These are phyloP conservation scores for Globisporangium barbulae DNA, from an alignment of 352 stramenopile genomes.

Conservation along the genomic window DNA sequence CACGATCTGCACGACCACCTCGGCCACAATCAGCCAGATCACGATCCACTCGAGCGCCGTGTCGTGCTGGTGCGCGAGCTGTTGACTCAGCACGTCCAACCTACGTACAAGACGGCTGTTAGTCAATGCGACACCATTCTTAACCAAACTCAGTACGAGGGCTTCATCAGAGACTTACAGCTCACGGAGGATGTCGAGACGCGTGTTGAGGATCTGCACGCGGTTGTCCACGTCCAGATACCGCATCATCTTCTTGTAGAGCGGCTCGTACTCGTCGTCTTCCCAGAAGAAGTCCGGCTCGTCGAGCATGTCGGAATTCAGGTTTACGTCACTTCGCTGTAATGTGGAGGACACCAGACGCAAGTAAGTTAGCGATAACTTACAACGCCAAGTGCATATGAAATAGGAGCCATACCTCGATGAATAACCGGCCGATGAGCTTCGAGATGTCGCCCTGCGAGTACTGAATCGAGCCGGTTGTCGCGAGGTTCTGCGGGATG, in stretches of 20 bases:
- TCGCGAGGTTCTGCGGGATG: conserved; percentile 87
- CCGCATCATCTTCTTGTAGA: conserved; percentile 90
- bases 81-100: conserved; percentile 90
- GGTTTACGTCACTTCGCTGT: conserved; percentile 90
- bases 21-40: conserved; percentile 91
- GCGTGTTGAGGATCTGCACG: conserved; percentile 92
- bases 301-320: conserved; percentile 94
- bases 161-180: conserved; percentile 46
- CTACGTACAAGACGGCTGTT: conserved; percentile 21
- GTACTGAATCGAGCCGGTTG: conserved; percentile 88
- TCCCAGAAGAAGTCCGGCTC: conserved; percentile 95
- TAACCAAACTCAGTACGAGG: neutral
- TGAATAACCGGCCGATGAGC: conserved; percentile 89
- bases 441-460: conserved; percentile 90
- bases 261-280: conserved; percentile 89
- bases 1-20: conserved; percentile 87
- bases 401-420: conserved; percentile 40
- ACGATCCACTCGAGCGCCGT: conserved; percentile 93
- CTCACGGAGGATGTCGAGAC: conserved; percentile 91
- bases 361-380: neutral
- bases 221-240: conserved; percentile 93
- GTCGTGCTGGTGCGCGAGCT: conserved; percentile 88
- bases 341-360: conserved; percentile 12
- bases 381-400: neutral
- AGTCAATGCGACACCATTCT: neutral